phyloP scores from a whole-genome alignment of 164 flowering plant genomes.

The Piper longum region DNA sequence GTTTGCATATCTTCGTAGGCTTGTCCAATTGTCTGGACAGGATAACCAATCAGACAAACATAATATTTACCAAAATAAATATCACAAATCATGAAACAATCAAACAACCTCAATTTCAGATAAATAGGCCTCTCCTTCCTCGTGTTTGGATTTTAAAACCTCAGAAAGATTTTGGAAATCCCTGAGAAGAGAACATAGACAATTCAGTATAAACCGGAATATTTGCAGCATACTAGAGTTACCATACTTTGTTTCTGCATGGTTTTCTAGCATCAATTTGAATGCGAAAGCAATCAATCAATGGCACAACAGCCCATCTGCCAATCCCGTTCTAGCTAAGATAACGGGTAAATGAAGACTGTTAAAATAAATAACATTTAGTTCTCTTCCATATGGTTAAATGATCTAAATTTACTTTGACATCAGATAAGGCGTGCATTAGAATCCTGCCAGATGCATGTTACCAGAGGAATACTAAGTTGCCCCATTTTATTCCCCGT shows the following conservation, averaged over 20 bases:
- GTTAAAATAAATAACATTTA: too few species aligned
- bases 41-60: neutral
- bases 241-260: neutral
- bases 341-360: too few species aligned
- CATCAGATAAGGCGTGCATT: too few species aligned
- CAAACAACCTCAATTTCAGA: conserved; percentile 82
- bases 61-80: neutral
- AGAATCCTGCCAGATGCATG: too few species aligned
- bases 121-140: conserved; percentile 78
- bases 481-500: too few species aligned
- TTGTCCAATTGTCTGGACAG: conserved; percentile 80
- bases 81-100: conserved; percentile 1
- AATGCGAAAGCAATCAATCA: too few species aligned
- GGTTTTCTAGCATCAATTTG: too few species aligned
- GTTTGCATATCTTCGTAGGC: conserved; percentile 94
- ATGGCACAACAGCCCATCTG: too few species aligned
- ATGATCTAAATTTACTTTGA: too few species aligned
- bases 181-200: conserved; percentile 27
- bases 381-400: too few species aligned
- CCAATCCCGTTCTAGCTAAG: too few species aligned
- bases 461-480: too few species aligned
- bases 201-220: neutral
- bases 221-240: neutral
- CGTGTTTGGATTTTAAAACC: conserved; percentile 68
- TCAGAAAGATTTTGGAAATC: conserved; percentile 40